These are phyloP conservation scores for Drechslerella stenobrocha DNA, from an alignment of 2,329 filamentous ascomycete species.

Conservation along the genomic window DNA sequence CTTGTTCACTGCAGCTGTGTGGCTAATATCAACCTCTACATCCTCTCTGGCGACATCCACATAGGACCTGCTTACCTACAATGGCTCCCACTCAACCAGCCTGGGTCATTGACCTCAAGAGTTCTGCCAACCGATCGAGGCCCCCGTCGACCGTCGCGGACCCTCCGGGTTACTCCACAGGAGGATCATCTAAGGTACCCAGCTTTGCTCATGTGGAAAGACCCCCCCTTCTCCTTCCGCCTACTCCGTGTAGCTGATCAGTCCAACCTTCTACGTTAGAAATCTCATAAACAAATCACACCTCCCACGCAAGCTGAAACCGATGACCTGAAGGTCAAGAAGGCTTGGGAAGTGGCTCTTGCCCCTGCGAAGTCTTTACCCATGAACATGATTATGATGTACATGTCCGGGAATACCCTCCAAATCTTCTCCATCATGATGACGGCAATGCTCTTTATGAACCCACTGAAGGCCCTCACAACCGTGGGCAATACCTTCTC, in stretches of 20 bases:
- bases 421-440: constrained; percentile 99
- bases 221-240: background rate
- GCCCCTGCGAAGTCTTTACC: constrained; percentile 90
- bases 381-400: constrained; percentile 99
- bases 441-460: constrained; percentile 99
- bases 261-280: constrained; percentile 50
- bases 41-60: background rate
- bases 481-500: constrained; percentile 85
- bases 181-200: constrained; percentile 52
- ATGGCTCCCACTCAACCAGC: constrained; percentile 33
- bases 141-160: constrained; percentile 70
- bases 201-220: background rate
- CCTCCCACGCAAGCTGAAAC: constrained; percentile 79
- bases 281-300: constrained; percentile 61
- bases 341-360: constrained; percentile 96
- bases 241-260: constrained; percentile 9
- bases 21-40: background rate
- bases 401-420: constrained; percentile 98
- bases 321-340: constrained; percentile 95
- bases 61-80: constrained; percentile 4
- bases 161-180: constrained; percentile 77
- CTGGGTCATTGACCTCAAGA: constrained; percentile 82
- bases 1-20: background rate
- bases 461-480: constrained; percentile 80
- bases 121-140: constrained; percentile 68